phyloP scores from a whole-genome alignment of 2,329 filamentous ascomycete species.

The Thelonectria discophora region DNA sequence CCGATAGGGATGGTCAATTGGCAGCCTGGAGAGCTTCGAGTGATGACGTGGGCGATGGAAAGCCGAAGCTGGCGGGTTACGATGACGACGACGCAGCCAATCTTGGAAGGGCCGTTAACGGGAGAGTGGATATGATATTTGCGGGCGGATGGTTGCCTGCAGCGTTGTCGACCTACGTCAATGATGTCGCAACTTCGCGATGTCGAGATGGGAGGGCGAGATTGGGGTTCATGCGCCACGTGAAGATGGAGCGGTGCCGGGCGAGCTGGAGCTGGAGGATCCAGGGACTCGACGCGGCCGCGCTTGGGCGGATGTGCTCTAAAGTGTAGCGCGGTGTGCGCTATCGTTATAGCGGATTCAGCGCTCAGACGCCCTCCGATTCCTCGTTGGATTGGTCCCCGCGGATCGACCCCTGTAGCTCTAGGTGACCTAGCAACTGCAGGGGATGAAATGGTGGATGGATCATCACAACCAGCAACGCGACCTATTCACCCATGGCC shows the following conservation, averaged over 20 bases:
- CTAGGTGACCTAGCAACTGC: constrained; percentile 18
- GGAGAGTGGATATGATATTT: constrained; percentile 17
- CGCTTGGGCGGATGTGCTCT: constrained; percentile 19
- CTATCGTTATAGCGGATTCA: not conserved
- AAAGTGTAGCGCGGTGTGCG: constrained; percentile 7
- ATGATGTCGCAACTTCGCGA: constrained; percentile 35
- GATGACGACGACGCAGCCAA: constrained; percentile 4
- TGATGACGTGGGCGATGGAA: constrained; percentile 20
- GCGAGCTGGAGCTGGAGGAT: not conserved
- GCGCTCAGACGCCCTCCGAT: not conserved
- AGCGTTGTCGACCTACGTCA: constrained; percentile 6
- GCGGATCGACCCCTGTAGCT: constrained; percentile 17
- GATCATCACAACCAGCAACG: constrained; percentile 32
- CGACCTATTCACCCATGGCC: constrained; percentile 31
- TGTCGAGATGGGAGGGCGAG: constrained; percentile 34
- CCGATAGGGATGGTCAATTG: constrained; percentile 13
- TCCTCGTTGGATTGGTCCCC: constrained; percentile 28
- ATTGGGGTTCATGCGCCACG: constrained; percentile 42
- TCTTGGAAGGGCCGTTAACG: not conserved
- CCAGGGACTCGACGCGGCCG: constrained; percentile 22
- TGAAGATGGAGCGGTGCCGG: too few relatives aligned
- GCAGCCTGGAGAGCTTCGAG: constrained; percentile 3
- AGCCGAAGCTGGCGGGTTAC: constrained; percentile 14
- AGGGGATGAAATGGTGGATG: constrained; percentile 29
- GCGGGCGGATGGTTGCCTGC: constrained; percentile 21